phyloP scores from a whole-genome alignment of 2,329 filamentous ascomycete species.

The Fusarium foetens region DNA sequence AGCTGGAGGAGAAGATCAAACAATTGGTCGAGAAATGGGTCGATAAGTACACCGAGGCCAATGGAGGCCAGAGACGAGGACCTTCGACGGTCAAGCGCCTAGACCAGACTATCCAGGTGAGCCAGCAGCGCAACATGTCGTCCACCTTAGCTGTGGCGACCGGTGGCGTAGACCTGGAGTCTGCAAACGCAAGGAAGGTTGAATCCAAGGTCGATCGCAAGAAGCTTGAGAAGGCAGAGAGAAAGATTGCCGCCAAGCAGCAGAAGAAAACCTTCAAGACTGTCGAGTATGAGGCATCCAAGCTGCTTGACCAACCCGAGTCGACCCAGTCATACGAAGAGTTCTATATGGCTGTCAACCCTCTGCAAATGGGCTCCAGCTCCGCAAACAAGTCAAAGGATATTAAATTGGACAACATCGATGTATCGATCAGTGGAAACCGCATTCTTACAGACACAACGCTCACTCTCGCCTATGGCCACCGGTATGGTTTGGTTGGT shows the following conservation, averaged over 20 bases:
- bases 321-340: slow-evolving; percentile 95
- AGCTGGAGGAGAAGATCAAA: slow-evolving; percentile 81
- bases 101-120: slow-evolving; percentile 94
- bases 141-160: slow-evolving; percentile 90
- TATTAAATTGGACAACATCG: slow-evolving; percentile 96
- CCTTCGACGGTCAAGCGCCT: slow-evolving; percentile 84
- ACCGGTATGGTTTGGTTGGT: slow-evolving; percentile 96
- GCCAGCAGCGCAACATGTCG: slow-evolving; percentile 93
- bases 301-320: slow-evolving; percentile 83
- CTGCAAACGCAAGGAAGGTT: slow-evolving; percentile 90
- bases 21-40: slow-evolving; percentile 92
- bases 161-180: slow-evolving; percentile 89
- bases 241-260: slow-evolving; percentile 97
- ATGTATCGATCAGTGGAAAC: slow-evolving; percentile 89
- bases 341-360: slow-evolving; percentile 99
- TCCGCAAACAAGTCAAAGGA: slow-evolving; percentile 93
- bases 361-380: slow-evolving; percentile 81
- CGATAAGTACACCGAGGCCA: slow-evolving; percentile 77
- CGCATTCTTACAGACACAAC: slow-evolving; percentile 92
- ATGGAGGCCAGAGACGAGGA: slow-evolving; percentile 76
- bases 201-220: slow-evolving; percentile 98
- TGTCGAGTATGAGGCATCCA: slow-evolving; percentile 96
- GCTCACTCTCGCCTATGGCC: slow-evolving; percentile 88
- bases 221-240: slow-evolving; percentile 98
- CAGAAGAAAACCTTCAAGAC: slow-evolving; percentile 99